These are phyloP conservation scores for Phaffomyces opuntiae DNA, from an alignment of 805 yeast species.

Conservation along the genomic window DNA sequence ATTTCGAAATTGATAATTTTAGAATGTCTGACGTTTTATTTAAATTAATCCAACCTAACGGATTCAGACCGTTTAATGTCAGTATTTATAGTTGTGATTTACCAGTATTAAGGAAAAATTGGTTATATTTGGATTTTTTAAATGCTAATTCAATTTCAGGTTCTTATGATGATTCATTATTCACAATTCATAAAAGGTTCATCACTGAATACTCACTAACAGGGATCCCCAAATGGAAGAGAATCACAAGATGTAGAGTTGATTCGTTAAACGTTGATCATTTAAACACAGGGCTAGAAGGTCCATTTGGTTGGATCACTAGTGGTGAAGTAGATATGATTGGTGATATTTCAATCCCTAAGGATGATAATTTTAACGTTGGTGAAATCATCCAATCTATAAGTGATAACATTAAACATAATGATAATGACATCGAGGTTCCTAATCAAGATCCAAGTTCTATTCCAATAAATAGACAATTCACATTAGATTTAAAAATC, in stretches of 20 bases:
- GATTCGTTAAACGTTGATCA: constrained; percentile 86
- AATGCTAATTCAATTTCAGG: constrained; percentile 86
- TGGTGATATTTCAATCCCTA: constrained; percentile 82
- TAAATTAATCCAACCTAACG: constrained; percentile 73
- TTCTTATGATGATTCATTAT: constrained; percentile 85
- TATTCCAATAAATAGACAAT: constrained; percentile 29
- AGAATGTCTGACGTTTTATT: constrained; percentile 80
- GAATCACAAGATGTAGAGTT: constrained; percentile 71
- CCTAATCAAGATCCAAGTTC: neutral
- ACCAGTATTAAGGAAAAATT: constrained; percentile 76
- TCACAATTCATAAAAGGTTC: constrained; percentile 82
- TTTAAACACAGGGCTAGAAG: constrained; percentile 80
- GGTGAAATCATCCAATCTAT: constrained; percentile 44
- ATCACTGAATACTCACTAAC: constrained; percentile 5
- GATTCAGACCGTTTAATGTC: constrained; percentile 76
- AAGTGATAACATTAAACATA: constrained; percentile 29
- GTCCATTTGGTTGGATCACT: constrained; percentile 97
- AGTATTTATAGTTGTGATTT: constrained; percentile 84
- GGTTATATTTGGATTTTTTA: constrained; percentile 84
- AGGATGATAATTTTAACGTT: constrained; percentile 41
- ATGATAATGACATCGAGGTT: neutral
- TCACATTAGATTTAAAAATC: constrained; percentile 73
- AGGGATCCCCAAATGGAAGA: constrained; percentile 34
- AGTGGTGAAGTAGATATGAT: constrained; percentile 88
- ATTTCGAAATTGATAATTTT: constrained; percentile 83